Conservation (phyloP, 179 eudicot genomes). For the Silene noctiflora region DNA sequence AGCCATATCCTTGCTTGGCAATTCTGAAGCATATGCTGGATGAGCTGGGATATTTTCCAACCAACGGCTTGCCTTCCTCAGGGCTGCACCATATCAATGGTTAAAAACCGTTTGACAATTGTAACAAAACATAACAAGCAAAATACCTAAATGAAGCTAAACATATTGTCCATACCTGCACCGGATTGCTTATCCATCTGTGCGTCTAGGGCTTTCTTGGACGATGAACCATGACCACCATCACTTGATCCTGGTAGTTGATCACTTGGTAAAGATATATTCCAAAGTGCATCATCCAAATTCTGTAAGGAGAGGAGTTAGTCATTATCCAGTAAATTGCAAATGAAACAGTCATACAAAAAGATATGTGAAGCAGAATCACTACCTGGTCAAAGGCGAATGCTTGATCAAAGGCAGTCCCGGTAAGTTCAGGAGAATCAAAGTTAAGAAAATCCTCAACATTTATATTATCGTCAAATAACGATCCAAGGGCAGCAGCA, state of each 20-base stretch:
- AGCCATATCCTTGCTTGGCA: slow-evolving; percentile 52
- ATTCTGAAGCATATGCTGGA: slow-evolving; percentile 76
- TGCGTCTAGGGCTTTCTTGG: slow-evolving; percentile 33
- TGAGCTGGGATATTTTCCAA: slow-evolving; percentile 65
- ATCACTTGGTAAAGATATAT: slow-evolving; percentile 31
- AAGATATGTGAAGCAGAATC: background rate
- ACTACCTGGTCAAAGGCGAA: slow-evolving; percentile 42
- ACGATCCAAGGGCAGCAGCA: slow-evolving; percentile 46
- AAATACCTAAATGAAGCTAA: background rate
- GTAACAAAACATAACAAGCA: background rate
- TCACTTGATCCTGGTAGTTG: slow-evolving; percentile 23
- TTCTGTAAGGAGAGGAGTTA: slow-evolving; percentile 28
- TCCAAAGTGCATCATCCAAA: slow-evolving; percentile 27
- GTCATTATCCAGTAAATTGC: background rate
- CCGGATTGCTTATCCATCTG: slow-evolving; percentile 33
- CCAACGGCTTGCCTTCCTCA: slow-evolving; percentile 54
- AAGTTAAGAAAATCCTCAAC: slow-evolving; percentile 39
- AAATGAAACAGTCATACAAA: background rate
- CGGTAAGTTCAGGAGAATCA: slow-evolving; percentile 37
- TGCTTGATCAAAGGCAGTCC: slow-evolving; percentile 39
- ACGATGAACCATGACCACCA: slow-evolving; percentile 47
- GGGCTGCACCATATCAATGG: slow-evolving; percentile 43
- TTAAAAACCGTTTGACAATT: background rate
- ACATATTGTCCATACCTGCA: slow-evolving; percentile 37
- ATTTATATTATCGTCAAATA: slow-evolving; percentile 40